Base-by-base conservation (phyloP, 164 flowering plant genomes). In the Santalum album region DNA sequence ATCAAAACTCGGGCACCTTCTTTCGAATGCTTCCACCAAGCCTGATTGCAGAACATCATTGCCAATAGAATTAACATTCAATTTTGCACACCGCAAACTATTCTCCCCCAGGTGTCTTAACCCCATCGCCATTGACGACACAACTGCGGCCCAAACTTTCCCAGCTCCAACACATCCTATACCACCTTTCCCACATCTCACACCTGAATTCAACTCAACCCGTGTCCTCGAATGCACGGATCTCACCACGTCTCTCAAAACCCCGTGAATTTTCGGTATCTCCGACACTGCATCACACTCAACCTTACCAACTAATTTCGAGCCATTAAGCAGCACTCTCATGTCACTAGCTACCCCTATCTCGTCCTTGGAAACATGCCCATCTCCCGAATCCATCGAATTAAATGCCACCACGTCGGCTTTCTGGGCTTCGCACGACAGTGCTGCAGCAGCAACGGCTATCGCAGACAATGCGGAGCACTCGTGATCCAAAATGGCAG, bases 301-400 rank as follows among this genome's bases (percentile, higher is more conserved):
- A 15, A 59, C 63, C 40, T 68, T 58, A 1, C 82, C 79, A 35
- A 74, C 77, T 56, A 76, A 65, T 58, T 89, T 88, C 1, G 96
- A 92, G 20, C 87, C 95, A 34, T 68, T 75, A 16, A 87, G 72
- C 67, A 91, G 69, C 32, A 82, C 84, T 71, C 67, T 86, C 65
- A 84, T 44, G 61, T 86, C 98, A 59, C 75, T 63, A 16, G 92
- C 90, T 1, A 91, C 96, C 29, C 76, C 82, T 43, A 68, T 68
- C 45, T 65, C 78, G 16, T 88, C 96, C 71, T 88, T 91, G 1
- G 56, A 55, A 1, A 58, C 56, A 15, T 56, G 60, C 17, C 98
- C 96, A 58, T 90, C 98, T 0, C 95, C 92, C 1, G 85, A 74
- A 58, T 84, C 96, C 29, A 70, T 54, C 58, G 62, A 64, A 68